Conservation (phyloP, 768 basidiomycete genomes). For the Daedaleopsis sinensis region DNA sequence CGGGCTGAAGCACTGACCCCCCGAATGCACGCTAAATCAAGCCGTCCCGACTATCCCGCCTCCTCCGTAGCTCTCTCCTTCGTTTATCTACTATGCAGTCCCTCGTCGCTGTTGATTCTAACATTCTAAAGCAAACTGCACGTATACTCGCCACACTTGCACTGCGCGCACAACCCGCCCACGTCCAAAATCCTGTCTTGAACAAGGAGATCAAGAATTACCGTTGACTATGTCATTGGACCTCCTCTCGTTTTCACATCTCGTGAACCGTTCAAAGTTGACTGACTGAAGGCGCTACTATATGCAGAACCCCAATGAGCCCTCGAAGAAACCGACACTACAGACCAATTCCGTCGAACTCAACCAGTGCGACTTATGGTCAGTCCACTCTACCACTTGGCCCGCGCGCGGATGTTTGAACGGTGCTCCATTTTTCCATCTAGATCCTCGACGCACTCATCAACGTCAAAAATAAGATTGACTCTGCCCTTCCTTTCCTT, state of each 20-base stretch:
- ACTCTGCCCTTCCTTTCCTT: constrained; percentile 96
- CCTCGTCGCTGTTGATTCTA: constrained; percentile 42
- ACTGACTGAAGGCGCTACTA: constrained; percentile 8
- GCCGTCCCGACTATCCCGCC: too few relatives aligned
- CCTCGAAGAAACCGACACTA: constrained; percentile 85
- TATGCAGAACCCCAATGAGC: constrained; percentile 88
- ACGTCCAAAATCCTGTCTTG: constrained; percentile 66
- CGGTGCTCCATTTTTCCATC: background rate
- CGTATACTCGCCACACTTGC: constrained; percentile 35
- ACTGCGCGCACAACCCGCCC: constrained; percentile 42
- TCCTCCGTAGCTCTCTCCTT: constrained; percentile 2
- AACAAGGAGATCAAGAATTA: constrained; percentile 98
- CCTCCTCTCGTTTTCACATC: background rate
- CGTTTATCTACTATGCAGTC: constrained; percentile 47
- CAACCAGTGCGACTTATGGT: constrained; percentile 97
- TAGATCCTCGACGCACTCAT: constrained; percentile 90
- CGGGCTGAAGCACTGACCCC: constrained; percentile 16
- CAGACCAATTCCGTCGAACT: constrained; percentile 93
- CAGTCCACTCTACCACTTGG: constrained; percentile 24
- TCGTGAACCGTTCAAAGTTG: background rate
- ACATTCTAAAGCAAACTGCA: constrained; percentile 16
- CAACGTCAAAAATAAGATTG: constrained; percentile 99
- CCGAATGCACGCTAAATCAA: constrained; percentile 15
- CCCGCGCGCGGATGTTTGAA: background rate
- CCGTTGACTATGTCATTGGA: constrained; percentile 75